Evolutionary conservation across 139 green algal genomes (phyloP).

Genomic region (Limnomonas spitsbergensis): DNA sequence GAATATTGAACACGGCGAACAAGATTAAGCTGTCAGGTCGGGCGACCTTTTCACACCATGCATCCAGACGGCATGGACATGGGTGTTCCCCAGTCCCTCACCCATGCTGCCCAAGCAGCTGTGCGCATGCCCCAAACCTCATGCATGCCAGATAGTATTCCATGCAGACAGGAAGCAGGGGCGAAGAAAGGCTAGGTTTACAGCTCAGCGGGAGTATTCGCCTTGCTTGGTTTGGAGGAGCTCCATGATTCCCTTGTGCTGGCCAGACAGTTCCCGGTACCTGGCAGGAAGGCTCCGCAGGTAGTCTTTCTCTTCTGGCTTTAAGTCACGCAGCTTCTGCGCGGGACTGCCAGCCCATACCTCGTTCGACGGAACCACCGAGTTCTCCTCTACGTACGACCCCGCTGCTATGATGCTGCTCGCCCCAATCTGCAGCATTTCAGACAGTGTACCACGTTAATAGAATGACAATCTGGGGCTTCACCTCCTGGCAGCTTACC

Average conservation of each 20-base stretch:
- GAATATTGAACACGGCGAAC: no score
- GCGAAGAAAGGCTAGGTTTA: no score
- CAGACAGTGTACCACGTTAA: background rate
- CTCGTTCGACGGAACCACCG: constrained; percentile 69
- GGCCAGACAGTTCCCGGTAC: constrained; percentile 46
- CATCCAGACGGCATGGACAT: no score
- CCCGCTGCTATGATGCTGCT: constrained; percentile 87
- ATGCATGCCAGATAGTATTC: no score
- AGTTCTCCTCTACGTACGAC: constrained; percentile 74
- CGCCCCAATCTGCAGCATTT: constrained; percentile 57
- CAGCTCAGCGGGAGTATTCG: background rate
- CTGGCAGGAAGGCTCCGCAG: constrained; percentile 51
- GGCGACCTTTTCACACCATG: no score
- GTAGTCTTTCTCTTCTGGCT: constrained; percentile 77
- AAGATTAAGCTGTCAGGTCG: no score
- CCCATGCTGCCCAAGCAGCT: no score
- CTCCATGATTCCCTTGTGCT: constrained; percentile 49
- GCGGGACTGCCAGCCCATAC: constrained; percentile 81
- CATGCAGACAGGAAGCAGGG: no score
- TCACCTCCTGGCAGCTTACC: background rate
- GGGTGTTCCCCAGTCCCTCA: no score
- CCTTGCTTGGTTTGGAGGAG: constrained; percentile 26
- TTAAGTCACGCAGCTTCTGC: constrained; percentile 77
- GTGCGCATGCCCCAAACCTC: no score
- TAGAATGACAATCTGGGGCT: background rate